Evolutionary conservation across 202 grass and related monocot genomes (phyloP).

Genomic region (Brachypodium distachyon): DNA sequence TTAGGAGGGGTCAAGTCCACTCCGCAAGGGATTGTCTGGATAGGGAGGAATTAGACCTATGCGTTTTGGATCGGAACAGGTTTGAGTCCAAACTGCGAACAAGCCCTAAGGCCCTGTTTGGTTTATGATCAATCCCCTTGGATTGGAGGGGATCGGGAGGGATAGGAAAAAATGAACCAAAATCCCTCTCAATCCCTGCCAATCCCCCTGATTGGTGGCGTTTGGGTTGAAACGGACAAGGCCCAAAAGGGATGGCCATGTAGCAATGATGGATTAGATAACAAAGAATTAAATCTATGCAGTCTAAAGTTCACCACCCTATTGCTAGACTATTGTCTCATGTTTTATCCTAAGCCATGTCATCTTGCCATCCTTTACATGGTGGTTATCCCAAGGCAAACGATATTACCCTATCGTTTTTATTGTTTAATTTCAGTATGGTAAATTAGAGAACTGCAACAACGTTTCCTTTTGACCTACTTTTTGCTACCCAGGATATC

Average conservation of each 20-base stretch:
- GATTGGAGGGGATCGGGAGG: too few species aligned
- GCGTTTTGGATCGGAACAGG: not conserved
- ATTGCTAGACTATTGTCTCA: not conserved
- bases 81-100: not conserved
- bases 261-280: not conserved
- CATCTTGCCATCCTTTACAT: not conserved
- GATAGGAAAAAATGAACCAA: too few species aligned
- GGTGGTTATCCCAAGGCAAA: not conserved
- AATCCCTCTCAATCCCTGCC: too few species aligned
- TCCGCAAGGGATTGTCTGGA: not conserved
- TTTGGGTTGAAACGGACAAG: too few species aligned
- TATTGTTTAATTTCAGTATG: not conserved
- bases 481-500: conserved; percentile 59
- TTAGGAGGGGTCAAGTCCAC: not conserved
- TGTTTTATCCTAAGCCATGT: not conserved
- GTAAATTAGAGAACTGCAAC: not conserved
- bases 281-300: not conserved
- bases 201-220: too few species aligned
- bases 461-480: not conserved
- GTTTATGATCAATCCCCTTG: too few species aligned
- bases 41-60: not conserved
- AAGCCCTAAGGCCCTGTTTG: too few species aligned
- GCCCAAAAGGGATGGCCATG: not conserved
- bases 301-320: not conserved
- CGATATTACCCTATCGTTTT: not conserved